These are phyloP conservation scores for Elaeis oleifera DNA, from an alignment of 202 grass and related monocot species.

Conservation along the genomic window DNA sequence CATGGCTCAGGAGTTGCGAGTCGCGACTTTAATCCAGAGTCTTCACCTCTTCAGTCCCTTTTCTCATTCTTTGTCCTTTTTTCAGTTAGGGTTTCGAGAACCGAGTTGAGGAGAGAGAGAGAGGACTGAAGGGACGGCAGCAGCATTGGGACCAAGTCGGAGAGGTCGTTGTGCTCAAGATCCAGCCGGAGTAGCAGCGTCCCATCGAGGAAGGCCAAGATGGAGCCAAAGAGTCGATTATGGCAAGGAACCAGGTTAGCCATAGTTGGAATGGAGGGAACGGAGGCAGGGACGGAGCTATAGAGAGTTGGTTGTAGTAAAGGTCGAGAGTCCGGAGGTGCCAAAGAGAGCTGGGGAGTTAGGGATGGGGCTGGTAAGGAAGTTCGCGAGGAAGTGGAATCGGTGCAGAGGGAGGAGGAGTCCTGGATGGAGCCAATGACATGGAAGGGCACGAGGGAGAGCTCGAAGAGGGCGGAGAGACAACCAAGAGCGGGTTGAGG, in stretches of 20 bases:
- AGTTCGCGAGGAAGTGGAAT: neutral
- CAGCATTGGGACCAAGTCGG: no score
- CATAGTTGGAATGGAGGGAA: slow-evolving; percentile 23
- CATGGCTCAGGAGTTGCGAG: no score
- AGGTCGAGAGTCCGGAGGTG: neutral
- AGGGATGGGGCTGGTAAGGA: neutral
- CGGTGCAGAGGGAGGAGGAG: slow-evolving; percentile 25
- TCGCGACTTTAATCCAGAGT: no score
- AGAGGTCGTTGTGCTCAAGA: no score
- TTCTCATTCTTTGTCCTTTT: no score
- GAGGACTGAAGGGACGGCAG: no score
- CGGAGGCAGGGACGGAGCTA: slow-evolving; percentile 27
- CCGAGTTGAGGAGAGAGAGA: no score
- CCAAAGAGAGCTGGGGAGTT: neutral
- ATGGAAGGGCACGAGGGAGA: slow-evolving; percentile 9
- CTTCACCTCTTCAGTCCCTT: no score
- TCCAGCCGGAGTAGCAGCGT: no score
- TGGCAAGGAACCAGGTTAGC: slow-evolving; percentile 42
- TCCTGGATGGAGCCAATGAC: slow-evolving; percentile 51
- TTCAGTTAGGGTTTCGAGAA: no score
- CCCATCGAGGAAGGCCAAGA: slow-evolving; percentile 28
- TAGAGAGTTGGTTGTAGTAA: neutral
- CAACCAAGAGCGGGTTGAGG: slow-evolving; percentile 56
- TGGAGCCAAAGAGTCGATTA: slow-evolving; percentile 57
- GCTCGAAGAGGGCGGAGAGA: slow-evolving; percentile 22